Base-by-base conservation (phyloP, 2,329 filamentous ascomycete species). In the Aspergillus ochraceus region DNA sequence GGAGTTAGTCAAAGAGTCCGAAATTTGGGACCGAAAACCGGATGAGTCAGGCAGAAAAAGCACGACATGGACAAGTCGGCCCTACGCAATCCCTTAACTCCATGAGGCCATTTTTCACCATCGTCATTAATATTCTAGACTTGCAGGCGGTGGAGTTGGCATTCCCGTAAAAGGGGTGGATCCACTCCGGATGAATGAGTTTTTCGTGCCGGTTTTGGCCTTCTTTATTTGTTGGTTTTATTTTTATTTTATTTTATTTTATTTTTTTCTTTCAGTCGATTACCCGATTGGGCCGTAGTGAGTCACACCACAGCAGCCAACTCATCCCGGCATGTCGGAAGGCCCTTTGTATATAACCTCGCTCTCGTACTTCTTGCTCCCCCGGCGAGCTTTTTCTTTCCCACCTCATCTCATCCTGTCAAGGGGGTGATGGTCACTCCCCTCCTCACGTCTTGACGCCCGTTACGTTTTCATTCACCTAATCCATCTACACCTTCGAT, bases 401-500 rank as follows among this genome's bases (percentile, higher is more conserved):
- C 55, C 64, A 70, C 68, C 68, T 70, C 70, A 74, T 75, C 73
- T 74, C 73, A 66, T 74, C 73, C 71, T 70, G 66, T 54, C 54
- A 54, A 65, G 65, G 70, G 69, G 73, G 66, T 75, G 73, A 74
- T 71, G 73, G 72, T 75, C 73, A 68, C 68, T 74, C 71, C 71
- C 60, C 66, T 72, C 67, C 58, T 62, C 64, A 47, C 45, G 22
- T 47, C 45, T 47, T 47, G 45, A 47, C 45, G 45, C 22, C 42
- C 42, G 50, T 58, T 57, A 52, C 54, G 47, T 54, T 61, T 65
- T 64, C 66, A 67, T 59, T 60, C 60, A 52, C 60, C 54, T 49
- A 17, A 32, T 54, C 52, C 52, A 56, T 54, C 36, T 52, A 42
- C 55, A 53, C 52, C 51, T 42, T 39, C 20, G 52, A 39, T 55